Percentiles rank a stretch among this genome's conserved stretches.
phyloP scores from a whole-genome alignment of 225 moss, liverwort and hornwort genomes.

The Antitrichia curtipendula region DNA sequence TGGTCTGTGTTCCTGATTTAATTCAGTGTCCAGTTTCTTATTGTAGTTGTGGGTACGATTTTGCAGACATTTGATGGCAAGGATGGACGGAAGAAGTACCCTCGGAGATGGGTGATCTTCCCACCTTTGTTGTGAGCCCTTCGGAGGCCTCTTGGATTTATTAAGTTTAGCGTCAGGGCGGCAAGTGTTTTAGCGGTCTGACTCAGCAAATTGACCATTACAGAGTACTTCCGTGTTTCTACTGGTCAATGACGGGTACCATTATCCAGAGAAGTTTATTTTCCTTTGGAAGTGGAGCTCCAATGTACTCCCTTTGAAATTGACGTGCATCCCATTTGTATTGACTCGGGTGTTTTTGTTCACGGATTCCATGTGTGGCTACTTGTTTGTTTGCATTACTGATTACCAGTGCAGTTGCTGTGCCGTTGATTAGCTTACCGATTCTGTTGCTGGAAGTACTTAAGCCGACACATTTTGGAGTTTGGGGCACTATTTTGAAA shows the following conservation, averaged over 20 bases:
- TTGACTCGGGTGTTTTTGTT: neutral
- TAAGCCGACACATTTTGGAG: neutral
- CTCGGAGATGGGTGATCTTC: conserved; percentile 91
- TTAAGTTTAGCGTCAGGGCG: neutral
- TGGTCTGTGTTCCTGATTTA: neutral
- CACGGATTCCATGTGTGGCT: neutral
- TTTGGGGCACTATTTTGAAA: neutral
- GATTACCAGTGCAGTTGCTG: neutral
- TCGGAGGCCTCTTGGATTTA: neutral
- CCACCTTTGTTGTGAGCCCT: conserved; percentile 75
- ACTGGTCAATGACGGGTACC: neutral
- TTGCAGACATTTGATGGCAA: conserved; percentile 89
- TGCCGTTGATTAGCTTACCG: neutral
- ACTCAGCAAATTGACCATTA: neutral
- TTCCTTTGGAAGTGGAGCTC: neutral
- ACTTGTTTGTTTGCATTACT: neutral
- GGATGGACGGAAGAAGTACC: conserved; percentile 85
- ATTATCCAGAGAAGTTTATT: neutral
- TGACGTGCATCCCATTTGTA: neutral
- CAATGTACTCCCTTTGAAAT: neutral
- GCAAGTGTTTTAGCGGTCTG: neutral
- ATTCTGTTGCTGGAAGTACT: neutral
- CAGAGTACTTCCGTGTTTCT: neutral
- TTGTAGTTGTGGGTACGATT: neutral
- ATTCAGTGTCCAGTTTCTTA: neutral